phyloP scores from a whole-genome alignment of 768 basidiomycete species.

The Leccinum boreale region DNA sequence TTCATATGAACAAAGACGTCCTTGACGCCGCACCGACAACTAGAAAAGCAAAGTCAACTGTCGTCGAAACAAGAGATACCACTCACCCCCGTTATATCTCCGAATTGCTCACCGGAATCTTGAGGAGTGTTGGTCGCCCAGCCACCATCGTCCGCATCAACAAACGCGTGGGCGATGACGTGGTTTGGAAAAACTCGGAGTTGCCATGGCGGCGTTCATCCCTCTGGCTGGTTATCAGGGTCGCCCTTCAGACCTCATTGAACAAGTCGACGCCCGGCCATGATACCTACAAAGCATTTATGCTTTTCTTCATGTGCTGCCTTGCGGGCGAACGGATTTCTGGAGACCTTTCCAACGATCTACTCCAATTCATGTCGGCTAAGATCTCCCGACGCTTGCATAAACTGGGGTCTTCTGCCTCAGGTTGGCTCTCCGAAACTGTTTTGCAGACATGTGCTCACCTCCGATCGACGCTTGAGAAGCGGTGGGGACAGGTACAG shows the following conservation, averaged over 20 bases:
- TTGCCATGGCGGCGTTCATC: slow-evolving; percentile 48
- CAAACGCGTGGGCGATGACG: slow-evolving; percentile 41
- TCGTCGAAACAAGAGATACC: neutral
- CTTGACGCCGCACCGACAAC: slow-evolving; percentile 31
- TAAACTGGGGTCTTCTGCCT: neutral
- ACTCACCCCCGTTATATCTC: neutral
- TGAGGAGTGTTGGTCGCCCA: slow-evolving; percentile 30
- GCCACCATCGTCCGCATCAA: slow-evolving; percentile 21
- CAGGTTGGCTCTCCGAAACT: neutral
- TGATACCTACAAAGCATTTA: slow-evolving; percentile 30
- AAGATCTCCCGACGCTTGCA: neutral
- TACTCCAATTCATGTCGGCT: neutral
- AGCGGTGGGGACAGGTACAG: slow-evolving; percentile 1
- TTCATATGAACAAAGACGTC: slow-evolving; percentile 28
- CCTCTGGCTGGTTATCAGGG: slow-evolving; percentile 46
- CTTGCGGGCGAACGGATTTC: slow-evolving; percentile 2
- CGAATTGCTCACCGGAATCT: slow-evolving; percentile 42
- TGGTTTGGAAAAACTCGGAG: slow-evolving; percentile 12
- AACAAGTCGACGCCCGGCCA: slow-evolving; percentile 9
- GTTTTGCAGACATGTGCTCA: neutral
- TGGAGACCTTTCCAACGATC: neutral
- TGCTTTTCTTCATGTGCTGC: slow-evolving; percentile 24
- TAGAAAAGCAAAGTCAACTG: neutral
- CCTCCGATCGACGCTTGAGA: neutral
- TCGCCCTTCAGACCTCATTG: slow-evolving; percentile 39